Conservation (phyloP, 2,329 filamentous ascomycete genomes). For the Talaromyces piceae region DNA sequence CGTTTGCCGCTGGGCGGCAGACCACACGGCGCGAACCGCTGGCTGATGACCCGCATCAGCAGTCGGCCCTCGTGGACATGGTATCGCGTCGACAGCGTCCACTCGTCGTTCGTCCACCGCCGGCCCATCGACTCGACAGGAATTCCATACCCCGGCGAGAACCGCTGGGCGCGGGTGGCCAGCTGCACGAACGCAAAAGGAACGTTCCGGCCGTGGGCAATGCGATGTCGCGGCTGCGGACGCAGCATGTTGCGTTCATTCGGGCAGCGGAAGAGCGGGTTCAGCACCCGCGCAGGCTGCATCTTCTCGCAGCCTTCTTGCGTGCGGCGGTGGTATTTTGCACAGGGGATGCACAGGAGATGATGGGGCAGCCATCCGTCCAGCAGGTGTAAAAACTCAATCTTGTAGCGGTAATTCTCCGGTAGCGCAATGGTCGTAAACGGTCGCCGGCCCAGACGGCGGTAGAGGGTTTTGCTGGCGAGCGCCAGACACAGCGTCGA, state of each 20-base stretch:
- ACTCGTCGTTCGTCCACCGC: slow-evolving; percentile 49
- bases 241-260: slow-evolving; percentile 43
- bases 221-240: slow-evolving; percentile 44
- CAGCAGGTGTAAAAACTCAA: slow-evolving; percentile 46
- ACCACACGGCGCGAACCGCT: slow-evolving; percentile 45
- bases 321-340: slow-evolving; percentile 47
- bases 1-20: slow-evolving; percentile 47
- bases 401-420: slow-evolving; percentile 39
- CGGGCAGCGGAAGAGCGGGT: slow-evolving; percentile 52
- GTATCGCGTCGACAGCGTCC: slow-evolving; percentile 51
- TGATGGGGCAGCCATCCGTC: slow-evolving; percentile 48
- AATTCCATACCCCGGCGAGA: slow-evolving; percentile 42
- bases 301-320: slow-evolving; percentile 48
- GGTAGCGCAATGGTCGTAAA: slow-evolving; percentile 33
- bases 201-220: slow-evolving; percentile 49
- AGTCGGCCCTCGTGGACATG: slow-evolving; percentile 48
- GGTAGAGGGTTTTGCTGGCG: slow-evolving; percentile 41
- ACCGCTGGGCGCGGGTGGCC: slow-evolving; percentile 43
- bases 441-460: slow-evolving; percentile 34
- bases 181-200: slow-evolving; percentile 55
- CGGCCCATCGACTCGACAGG: slow-evolving; percentile 40
- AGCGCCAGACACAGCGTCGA: slow-evolving; percentile 45
- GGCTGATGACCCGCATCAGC: slow-evolving; percentile 51
- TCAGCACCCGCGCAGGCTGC: slow-evolving; percentile 44
- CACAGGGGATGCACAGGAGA: slow-evolving; percentile 54